Evolutionary conservation across 2,329 filamentous ascomycete species (phyloP).

Genomic region (Colletotrichum plurivorum): DNA sequence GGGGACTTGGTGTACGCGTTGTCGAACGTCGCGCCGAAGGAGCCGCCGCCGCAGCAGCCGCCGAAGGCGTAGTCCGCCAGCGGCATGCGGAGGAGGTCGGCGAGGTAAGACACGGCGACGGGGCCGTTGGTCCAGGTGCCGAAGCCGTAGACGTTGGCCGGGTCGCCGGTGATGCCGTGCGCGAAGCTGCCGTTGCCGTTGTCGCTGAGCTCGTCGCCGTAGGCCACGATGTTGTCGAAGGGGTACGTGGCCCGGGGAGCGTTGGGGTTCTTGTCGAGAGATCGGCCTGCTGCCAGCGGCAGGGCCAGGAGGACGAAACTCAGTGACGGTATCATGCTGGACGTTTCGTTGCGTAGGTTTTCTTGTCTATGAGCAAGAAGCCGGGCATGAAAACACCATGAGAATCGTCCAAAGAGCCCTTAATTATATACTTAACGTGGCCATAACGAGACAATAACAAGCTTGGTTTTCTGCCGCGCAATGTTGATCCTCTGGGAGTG

Average conservation of each 20-base stretch:
- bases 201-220: conserved; percentile 14
- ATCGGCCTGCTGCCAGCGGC: neutral
- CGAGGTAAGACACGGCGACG: conserved; percentile 24
- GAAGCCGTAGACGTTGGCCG: conserved; percentile 24
- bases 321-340: no score
- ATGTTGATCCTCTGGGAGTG: no score
- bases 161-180: conserved; percentile 12
- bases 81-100: conserved; percentile 17
- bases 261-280: neutral
- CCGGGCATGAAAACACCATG: no score
- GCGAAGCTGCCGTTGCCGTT: conserved; percentile 16
- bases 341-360: no score
- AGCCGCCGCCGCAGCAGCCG: conserved; percentile 23
- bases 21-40: conserved; percentile 24
- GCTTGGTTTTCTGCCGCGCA: no score
- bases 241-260: conserved; percentile 7
- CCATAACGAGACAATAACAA: no score
- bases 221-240: conserved; percentile 8
- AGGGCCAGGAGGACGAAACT: neutral
- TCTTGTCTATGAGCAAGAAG: no score
- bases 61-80: conserved; percentile 20
- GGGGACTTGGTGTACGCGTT: conserved; percentile 21
- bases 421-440: no score
- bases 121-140: conserved; percentile 25
- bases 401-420: no score